Evolutionary conservation across 768 basidiomycete genomes (phyloP), one percentile per base, ranked within the genome.

Genomic region (Hydnomerulius pinastri): DNA sequence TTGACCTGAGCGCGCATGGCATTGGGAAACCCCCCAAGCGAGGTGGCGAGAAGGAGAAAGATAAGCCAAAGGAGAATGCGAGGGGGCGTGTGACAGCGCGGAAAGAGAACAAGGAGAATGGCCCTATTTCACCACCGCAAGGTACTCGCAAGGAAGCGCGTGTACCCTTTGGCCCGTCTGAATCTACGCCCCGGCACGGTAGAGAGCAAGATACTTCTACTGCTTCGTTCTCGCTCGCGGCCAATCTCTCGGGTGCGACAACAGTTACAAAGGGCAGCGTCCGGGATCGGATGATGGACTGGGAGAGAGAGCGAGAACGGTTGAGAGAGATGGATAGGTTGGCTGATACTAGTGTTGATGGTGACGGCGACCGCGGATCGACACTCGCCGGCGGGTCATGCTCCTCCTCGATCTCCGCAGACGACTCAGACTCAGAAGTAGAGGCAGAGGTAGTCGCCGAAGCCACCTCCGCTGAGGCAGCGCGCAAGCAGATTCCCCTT

Each of bases 271-370:
- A 37, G 41, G 68, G 65, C 21, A 70, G 71, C 15, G 75, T 76
- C 15, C 77, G 76, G 50, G 80, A 87, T 50, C 75, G 88, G 10
- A 83, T 90, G 56, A 75, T 75, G 56, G 87, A 89, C 57, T 90
- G 88, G 87, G 87, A 90, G 62, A 72, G 82, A 35, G 87, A 89
- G 65, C 77, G 79, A 29, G 77, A 83, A 66, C 72, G 86, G 51
- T 66, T 89, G 61, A 76, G 87, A 57, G 86, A 88, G 73, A 83
- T 87, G 75, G 77, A 77, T 52, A 72, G 74, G 51, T 51, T 86
- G 60, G 76, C 83, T 61, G 86, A 88, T 60, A 57, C 77, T 76
- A 60, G 75, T 66, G 51, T 66, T 68, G 60, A 71, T 65, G 35
- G 73, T 69, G 60, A 68, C 50, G 61, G 72, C 71, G 67, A 71